Base-by-base conservation (phyloP, 345 rosid genomes). In the Aquilaria sinensis region DNA sequence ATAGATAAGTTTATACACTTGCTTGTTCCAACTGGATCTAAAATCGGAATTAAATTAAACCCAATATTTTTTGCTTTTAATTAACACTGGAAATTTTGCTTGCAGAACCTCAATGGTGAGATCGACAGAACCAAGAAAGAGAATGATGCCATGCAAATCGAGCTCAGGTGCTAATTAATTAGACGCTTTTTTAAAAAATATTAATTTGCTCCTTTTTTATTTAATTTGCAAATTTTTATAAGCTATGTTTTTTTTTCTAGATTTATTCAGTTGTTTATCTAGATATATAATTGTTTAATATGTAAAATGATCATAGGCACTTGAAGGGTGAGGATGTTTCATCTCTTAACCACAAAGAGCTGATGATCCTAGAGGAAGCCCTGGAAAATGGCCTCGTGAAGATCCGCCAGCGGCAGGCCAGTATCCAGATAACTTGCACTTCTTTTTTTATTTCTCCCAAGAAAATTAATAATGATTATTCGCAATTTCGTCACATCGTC, bases 101-200 rank as follows among this genome's bases (percentile, higher is more conserved):
- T 6, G 11, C 77, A 89, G 96, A 80, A 74, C 72, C 92, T 92
- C 6, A 82, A 74, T 80, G 67, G 75, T 65, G 96, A 92, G 83
- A 82, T 89, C 73, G 95, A 92, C 15, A 80, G 86, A 66, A 81
- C 86, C 68, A 86, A 83, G 74, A 92, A 85, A 56, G 95, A 92
- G 83, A 92, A 92, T 62, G 90, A 89, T 66, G 77, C 75, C 78
- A 78, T 92, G 83, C 90, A 86, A 73, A 77, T 89, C 63, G 85
- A 85, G 74, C 95, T 92, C 74, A 75, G 86, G 96, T 86, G 47
- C 53, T 49, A 12, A 5, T 53, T 61, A 6, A 9, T 37, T 37
- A 37, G 8, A 37, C 7, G 8, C 5, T 37, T 37, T 37, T 5
- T 3, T 1, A 37, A 37, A 37, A 37, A 9, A 61, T 51, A 10